These are phyloP conservation scores for Batkoa obscura DNA, from an alignment of 371 early-diverging fungal species.

Conservation along the genomic window DNA sequence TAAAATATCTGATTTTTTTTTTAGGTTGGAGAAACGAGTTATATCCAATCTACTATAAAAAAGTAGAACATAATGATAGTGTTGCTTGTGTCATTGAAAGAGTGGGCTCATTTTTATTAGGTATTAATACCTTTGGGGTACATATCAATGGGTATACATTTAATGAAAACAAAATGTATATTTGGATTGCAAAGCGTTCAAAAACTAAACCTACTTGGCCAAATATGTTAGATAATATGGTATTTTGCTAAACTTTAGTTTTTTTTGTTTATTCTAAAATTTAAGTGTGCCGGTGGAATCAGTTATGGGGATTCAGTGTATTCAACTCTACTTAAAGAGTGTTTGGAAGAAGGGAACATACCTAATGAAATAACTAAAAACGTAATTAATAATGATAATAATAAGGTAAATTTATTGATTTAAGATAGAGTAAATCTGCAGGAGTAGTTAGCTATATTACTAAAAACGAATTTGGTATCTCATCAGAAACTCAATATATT, in stretches of 20 bases:
- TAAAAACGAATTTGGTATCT: conserved; percentile 26
- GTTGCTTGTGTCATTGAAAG: conserved; percentile 59
- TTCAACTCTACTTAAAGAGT: conserved; percentile 66
- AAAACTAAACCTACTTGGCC: conserved; percentile 72
- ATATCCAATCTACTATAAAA: conserved; percentile 51
- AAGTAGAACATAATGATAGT: conserved; percentile 12
- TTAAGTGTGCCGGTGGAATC: conserved; percentile 64
- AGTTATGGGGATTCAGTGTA: conserved; percentile 32
- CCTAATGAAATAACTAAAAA: conserved; percentile 18
- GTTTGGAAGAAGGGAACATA: conserved; percentile 76
- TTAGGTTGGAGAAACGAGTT: conserved; percentile 58
- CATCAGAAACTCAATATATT: conserved; percentile 56
- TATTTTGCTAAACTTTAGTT: conserved; percentile 11
- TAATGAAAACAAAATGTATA: conserved; percentile 21
- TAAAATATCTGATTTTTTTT: background rate
- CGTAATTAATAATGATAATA: background rate
- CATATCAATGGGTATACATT: conserved; percentile 60
- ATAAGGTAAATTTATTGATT: conserved; percentile 34
- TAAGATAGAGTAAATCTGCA: conserved; percentile 20
- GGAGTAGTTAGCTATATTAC: conserved; percentile 54
- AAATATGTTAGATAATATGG: conserved; percentile 66
- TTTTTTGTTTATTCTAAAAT: conserved; percentile 3
- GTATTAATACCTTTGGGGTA: conserved; percentile 54
- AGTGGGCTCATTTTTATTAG: conserved; percentile 55
- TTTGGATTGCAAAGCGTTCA: conserved; percentile 77